Conservation (phyloP, 2,329 filamentous ascomycete genomes). For the Fusarium bactridioides region DNA sequence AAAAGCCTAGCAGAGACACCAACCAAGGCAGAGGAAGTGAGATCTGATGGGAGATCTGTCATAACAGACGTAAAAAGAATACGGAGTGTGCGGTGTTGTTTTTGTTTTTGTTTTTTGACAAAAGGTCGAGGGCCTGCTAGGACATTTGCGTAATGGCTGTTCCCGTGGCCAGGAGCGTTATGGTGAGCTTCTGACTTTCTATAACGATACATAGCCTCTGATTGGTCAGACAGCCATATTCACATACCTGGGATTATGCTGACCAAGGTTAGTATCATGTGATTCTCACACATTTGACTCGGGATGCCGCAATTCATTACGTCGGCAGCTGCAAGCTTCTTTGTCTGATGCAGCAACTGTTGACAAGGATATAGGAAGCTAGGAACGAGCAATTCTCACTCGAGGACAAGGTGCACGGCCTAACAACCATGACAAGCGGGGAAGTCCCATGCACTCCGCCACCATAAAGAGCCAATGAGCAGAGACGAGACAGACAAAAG, state of each 20-base stretch:
- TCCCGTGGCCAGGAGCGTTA: background rate
- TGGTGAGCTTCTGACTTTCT: background rate
- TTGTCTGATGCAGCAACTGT: background rate
- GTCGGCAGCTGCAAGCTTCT: slow-evolving; percentile 13
- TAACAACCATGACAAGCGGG: slow-evolving; percentile 15
- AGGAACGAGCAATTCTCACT: background rate
- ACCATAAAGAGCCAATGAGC: slow-evolving; percentile 30
- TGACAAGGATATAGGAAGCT: slow-evolving; percentile 1
- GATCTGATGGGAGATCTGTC: slow-evolving; percentile 32
- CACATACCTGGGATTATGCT: background rate
- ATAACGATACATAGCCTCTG: background rate
- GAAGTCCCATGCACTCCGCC: slow-evolving; percentile 22
- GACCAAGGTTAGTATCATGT: background rate
- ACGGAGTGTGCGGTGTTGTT: background rate
- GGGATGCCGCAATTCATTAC: slow-evolving; percentile 7
- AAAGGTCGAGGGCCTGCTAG: background rate
- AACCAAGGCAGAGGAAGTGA: slow-evolving; percentile 27
- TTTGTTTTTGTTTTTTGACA: background rate
- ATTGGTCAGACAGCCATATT: background rate
- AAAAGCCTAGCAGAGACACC: slow-evolving; percentile 18
- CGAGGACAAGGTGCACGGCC: slow-evolving; percentile 8
- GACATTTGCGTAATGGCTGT: background rate
- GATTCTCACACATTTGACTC: background rate
- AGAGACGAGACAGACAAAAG: slow-evolving; percentile 33
- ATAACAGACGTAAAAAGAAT: background rate